Base-by-base conservation (phyloP, 148 eudicot genomes). In the Vaccinium darrowii region DNA sequence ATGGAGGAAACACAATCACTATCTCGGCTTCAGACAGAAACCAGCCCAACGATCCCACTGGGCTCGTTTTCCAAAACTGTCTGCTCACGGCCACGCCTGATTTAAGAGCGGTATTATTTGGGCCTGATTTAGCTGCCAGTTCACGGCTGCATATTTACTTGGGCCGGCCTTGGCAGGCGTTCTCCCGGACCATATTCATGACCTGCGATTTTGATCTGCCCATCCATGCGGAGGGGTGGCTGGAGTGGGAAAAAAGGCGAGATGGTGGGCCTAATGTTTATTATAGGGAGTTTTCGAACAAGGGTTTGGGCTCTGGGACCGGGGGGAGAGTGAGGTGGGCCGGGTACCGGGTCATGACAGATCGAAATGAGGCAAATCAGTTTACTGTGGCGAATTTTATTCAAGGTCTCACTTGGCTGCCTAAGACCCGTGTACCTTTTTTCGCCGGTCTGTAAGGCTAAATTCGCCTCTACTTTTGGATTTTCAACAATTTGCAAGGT, bases 81-180 rank as follows among this genome's bases (percentile, higher is more conserved):
- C 85, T 91, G 0, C 81, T 76, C 89, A 6, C 84, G 84, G 23
- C 27, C 5, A 1, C 7, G 73, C 73, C 73, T 1, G 73, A 67
- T 27, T 4, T 67, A 25, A 25, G 7, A 25, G 16, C 0, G 73
- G 73, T 36, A 36, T 95, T 36, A 86, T 65, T 63, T 95, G 98
- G 98, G 82, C 82, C 3, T 95, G 94, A 2, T 92, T 86, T 79
- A 23, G 79, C 39, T 0, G 69, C 75, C 39, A 65, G 76, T 88
- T 88, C 81, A 88, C 90, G n/a, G 90, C 85, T 2, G 88, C 84
- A 1, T 4, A 93, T 95, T 0, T 93, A 88, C 79, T 79, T 95
- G 80, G 98, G 97, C 4, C 92, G 98, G 47, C 97, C 98, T 0
- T 95, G 98, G 98, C 87, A 87, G 72, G 81, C 83, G n/a, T 89